These are phyloP conservation scores for Poteriospumella lacustris DNA, from an alignment of 108 stramenopile genomes.

Conservation along the genomic window DNA sequence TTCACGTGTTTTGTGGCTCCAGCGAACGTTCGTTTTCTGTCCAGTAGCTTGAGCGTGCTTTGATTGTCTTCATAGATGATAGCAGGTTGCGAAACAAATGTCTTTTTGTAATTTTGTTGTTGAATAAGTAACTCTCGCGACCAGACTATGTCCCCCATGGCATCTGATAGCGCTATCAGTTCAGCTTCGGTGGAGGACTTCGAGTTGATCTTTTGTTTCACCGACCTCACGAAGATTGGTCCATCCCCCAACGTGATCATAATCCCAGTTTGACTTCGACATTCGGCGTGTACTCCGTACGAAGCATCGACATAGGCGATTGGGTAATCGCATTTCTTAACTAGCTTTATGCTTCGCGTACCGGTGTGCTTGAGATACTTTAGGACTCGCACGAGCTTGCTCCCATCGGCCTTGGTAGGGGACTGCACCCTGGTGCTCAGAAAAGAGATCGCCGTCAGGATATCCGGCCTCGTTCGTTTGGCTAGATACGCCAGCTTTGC, in stretches of 20 bases:
- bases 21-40: too few species aligned
- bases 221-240: not conserved
- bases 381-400: slow-evolving; percentile 1
- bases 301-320: slow-evolving; percentile 11
- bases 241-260: not conserved
- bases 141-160: not conserved
- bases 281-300: not conserved
- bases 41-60: too few species aligned
- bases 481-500: not conserved
- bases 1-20: too few species aligned
- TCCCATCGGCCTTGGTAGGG: not conserved
- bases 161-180: slow-evolving; percentile 6
- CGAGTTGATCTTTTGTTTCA: not conserved
- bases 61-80: not conserved
- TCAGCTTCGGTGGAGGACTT: slow-evolving; percentile 20
- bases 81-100: not conserved
- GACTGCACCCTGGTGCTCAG: not conserved
- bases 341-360: not conserved
- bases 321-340: not conserved
- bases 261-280: slow-evolving; percentile 5
- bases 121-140: not conserved
- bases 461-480: slow-evolving; percentile 15
- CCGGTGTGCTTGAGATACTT: not conserved
- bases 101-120: not conserved
- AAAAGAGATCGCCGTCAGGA: not conserved